Base-by-base conservation (phyloP, 2,329 filamentous ascomycete genomes). In the Fusarium fracticaudum region DNA sequence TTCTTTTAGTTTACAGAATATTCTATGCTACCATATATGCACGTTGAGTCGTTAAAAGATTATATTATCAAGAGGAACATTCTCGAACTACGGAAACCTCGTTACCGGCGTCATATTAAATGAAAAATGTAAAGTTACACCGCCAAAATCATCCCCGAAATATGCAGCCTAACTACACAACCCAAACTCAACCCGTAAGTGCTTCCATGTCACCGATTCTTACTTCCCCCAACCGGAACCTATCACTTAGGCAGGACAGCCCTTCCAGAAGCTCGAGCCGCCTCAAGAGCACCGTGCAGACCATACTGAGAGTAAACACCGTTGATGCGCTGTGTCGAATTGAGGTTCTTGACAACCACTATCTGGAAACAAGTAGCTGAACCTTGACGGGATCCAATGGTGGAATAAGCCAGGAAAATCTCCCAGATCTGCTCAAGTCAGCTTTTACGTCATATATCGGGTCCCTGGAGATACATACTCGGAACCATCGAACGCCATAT, bases 401-500 rank as follows among this genome's bases (percentile, higher is more conserved):
- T 94, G 24, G 93, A 94, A 83, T 91, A 95, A 73, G 94, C 93
- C 70, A 97, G 90, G 90, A 97, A 97, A 85, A 91, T 94, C 81
- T 97, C 94, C 94, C 94, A 97, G 82, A 96, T 96, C 91, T 93
- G 1, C n/a, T n/a, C 26, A 41, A 9, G 59, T 80, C 53, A 80
- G 67, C 24, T 17, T 22, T 57, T 7, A 15, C 3, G 7, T 22
- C 11, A 3, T 4, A 8, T 1, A 1, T 4, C 18, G 1, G 29
- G 11, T 33, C 11, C 5, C 12, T 67, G 33, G 38, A 31, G 57
- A 18, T 55, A 64, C 92, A 85, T 88, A 95, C 93, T 83, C 95
- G 91, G 89, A 93, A 98, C 96, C 95, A 98, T 80, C 93, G 88
- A 79, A 92, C 90, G 76, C 96, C 96, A 81, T 98, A 98, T 87